These are phyloP conservation scores for Juncus effusus DNA, from an alignment of 176 grass and related monocot genomes.

Conservation along the genomic window DNA sequence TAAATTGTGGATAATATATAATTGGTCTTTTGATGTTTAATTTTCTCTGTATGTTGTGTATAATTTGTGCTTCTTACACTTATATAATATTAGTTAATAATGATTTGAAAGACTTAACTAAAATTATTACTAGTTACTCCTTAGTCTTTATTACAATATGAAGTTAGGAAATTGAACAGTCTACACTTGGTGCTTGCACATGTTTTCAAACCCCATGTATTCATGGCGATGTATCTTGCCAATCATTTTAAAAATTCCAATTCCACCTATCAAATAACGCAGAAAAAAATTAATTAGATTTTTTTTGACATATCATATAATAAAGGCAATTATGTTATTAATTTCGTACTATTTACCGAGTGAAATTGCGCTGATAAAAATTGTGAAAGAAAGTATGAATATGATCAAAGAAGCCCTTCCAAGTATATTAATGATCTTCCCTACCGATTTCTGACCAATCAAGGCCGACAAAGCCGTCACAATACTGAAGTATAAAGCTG, in stretches of 20 bases:
- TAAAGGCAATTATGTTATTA: background rate
- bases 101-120: too few species aligned
- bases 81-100: too few species aligned
- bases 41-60: too few species aligned
- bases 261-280: slow-evolving; percentile 36
- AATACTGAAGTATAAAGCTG: slow-evolving; percentile 48
- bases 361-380: slow-evolving; percentile 51
- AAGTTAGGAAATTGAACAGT: too few species aligned
- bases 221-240: slow-evolving; percentile 36
- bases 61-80: too few species aligned
- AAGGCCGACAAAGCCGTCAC: slow-evolving; percentile 46
- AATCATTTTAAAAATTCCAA: slow-evolving; percentile 49
- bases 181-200: slow-evolving; percentile 38
- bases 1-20: too few species aligned
- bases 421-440: slow-evolving; percentile 52
- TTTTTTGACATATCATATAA: background rate
- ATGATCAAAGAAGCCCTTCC: slow-evolving; percentile 61
- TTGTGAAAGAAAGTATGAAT: slow-evolving; percentile 66
- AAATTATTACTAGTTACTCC: background rate
- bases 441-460: slow-evolving; percentile 34
- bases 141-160: background rate
- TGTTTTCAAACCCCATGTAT: slow-evolving; percentile 71
- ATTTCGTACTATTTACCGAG: slow-evolving; percentile 35
- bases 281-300: slow-evolving; percentile 12
- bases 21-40: too few species aligned